phyloP scores from a whole-genome alignment of 148 eudicot species.

The Heliosperma pusillum region DNA sequence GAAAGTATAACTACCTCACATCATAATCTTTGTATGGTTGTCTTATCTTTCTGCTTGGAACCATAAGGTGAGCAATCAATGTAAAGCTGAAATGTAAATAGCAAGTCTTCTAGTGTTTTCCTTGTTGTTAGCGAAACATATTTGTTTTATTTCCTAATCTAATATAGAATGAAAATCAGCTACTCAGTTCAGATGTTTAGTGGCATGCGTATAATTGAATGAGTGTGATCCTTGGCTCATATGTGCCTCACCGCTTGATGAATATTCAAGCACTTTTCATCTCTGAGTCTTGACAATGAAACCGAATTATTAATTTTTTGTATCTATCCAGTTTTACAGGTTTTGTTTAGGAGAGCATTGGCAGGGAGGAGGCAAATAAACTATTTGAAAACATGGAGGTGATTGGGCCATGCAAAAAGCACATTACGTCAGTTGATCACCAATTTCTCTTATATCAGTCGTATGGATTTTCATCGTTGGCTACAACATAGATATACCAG shows the following conservation, averaged over 20 bases:
- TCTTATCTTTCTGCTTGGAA: not conserved
- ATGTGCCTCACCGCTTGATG: not conserved
- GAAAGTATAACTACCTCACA: too few species aligned
- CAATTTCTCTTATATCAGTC: too few species aligned
- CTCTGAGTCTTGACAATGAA: not conserved
- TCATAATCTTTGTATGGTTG: not conserved
- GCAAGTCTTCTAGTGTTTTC: too few species aligned
- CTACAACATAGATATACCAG: not conserved
- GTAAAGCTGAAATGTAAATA: not conserved
- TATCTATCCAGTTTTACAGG: not conserved
- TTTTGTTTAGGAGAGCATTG: constrained; percentile 5
- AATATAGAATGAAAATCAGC: not conserved
- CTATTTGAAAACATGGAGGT: not conserved
- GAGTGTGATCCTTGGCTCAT: not conserved
- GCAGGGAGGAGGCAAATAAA: not conserved
- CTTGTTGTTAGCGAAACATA: too few species aligned
- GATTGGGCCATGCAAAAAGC: not conserved
- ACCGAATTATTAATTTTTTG: not conserved
- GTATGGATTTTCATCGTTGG: too few species aligned
- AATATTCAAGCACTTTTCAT: not conserved
- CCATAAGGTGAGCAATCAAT: not conserved
- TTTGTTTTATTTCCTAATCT: too few species aligned
- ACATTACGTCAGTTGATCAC: not conserved
- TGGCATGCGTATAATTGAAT: not conserved
- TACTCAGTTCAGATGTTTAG: not conserved